These are phyloP conservation scores for Emericellopsis atlantica DNA, from an alignment of 2,329 filamentous ascomycete genomes.

Conservation along the genomic window DNA sequence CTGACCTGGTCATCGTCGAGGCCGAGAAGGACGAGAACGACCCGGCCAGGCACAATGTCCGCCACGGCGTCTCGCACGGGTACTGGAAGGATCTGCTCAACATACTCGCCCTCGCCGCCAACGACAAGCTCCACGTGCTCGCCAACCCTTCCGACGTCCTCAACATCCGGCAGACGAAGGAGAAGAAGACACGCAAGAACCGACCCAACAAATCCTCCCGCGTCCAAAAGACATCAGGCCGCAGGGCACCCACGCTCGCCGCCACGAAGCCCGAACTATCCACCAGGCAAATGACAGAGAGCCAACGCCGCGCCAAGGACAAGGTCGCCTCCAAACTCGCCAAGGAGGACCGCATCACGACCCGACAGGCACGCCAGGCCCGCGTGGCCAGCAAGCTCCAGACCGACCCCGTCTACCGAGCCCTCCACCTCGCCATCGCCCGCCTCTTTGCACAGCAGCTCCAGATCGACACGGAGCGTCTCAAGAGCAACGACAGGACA, in stretches of 20 bases:
- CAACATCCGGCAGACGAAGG: constrained; percentile 14
- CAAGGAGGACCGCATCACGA: constrained; percentile 3
- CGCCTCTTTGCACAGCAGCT: constrained; percentile 45
- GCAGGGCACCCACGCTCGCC: background rate
- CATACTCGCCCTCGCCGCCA: constrained; percentile 36
- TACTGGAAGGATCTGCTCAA: constrained; percentile 53
- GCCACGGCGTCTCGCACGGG: constrained; percentile 38
- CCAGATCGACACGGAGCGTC: constrained; percentile 26
- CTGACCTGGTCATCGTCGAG: constrained; percentile 18
- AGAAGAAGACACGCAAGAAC: constrained; percentile 2
- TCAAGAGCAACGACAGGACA: constrained; percentile 23
- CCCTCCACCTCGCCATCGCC: constrained; percentile 37
- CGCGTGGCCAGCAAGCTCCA: constrained; percentile 25
- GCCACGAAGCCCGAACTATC: background rate
- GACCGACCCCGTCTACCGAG: constrained; percentile 31
- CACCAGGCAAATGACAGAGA: background rate
- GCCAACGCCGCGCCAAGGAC: background rate
- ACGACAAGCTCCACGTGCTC: constrained; percentile 28
- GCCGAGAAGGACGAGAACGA: constrained; percentile 10
- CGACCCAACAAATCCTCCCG: background rate
- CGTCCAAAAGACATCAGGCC: background rate
- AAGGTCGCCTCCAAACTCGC: background rate
- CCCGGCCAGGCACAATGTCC: constrained; percentile 23
- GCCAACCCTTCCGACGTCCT: constrained; percentile 25
- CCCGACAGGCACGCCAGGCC: constrained; percentile 25